phyloP scores from a whole-genome alignment of 2,329 filamentous ascomycete genomes.

The Pseudogymnoascus sp. region DNA sequence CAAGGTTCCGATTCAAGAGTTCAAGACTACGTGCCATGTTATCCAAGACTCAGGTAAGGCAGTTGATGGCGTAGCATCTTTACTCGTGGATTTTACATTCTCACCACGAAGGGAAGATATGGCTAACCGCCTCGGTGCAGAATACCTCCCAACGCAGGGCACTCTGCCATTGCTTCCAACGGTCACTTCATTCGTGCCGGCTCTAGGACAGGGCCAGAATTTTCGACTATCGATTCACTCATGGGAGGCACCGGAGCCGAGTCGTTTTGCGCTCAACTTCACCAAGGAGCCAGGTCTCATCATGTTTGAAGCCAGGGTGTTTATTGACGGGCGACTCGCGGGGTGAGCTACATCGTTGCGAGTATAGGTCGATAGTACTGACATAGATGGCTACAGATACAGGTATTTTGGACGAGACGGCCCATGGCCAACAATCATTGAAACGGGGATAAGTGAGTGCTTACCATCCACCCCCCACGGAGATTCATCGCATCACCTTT shows the following conservation, averaged over 20 bases:
- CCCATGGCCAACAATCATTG: conserved; percentile 42
- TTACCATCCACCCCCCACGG: not conserved
- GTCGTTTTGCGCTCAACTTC: conserved; percentile 47
- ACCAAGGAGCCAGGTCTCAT: conserved; percentile 49
- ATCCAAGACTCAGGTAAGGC: conserved; percentile 41
- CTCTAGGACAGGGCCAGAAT: conserved; percentile 45
- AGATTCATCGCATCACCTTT: not conserved
- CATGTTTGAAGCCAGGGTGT: conserved; percentile 58
- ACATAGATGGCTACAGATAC: conserved; percentile 41
- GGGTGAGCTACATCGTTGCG: conserved; percentile 39
- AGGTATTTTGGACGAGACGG: conserved; percentile 44
- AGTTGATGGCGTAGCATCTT: not conserved
- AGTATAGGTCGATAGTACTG: conserved; percentile 22
- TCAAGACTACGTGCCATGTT: conserved; percentile 69
- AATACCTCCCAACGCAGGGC: conserved; percentile 30
- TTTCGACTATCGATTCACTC: conserved; percentile 71
- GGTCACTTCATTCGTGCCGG: conserved; percentile 64
- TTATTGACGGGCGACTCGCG: conserved; percentile 58
- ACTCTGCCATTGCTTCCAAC: conserved; percentile 47
- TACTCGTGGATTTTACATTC: conserved; percentile 9
- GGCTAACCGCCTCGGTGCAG: conserved; percentile 12
- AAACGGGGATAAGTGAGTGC: conserved; percentile 36
- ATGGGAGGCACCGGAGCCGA: conserved; percentile 57
- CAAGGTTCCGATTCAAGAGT: conserved; percentile 70
- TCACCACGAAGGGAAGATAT: conserved; percentile 9